phyloP scores from a whole-genome alignment of 768 basidiomycete species.

The Rhodotorula babjevae region DNA sequence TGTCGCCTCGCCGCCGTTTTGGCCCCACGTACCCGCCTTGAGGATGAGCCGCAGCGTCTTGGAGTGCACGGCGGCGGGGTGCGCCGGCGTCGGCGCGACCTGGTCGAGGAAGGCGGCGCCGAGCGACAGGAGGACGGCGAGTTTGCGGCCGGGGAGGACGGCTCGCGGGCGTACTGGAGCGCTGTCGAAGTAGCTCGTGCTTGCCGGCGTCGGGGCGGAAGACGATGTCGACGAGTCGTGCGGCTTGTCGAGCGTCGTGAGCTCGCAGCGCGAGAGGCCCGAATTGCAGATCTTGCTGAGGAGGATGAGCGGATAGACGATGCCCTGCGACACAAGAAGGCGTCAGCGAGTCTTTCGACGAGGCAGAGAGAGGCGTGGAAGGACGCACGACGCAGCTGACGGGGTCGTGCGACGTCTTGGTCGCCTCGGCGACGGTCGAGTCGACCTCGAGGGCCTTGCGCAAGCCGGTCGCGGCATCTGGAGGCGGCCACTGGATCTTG shows the following conservation, averaged over 20 bases:
- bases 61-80: slow-evolving; percentile 6
- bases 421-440: background rate
- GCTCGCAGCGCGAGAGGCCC: slow-evolving; percentile 6
- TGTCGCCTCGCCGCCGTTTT: background rate
- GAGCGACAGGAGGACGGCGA: slow-evolving; percentile 3
- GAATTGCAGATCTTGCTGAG: slow-evolving; percentile 14
- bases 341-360: background rate
- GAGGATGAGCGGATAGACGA: slow-evolving; percentile 8
- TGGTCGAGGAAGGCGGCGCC: slow-evolving; percentile 11
- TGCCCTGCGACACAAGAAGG: background rate
- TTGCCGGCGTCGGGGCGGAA: background rate
- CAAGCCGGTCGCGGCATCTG: background rate
- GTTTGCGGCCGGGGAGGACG: background rate
- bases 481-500: background rate
- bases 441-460: background rate
- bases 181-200: background rate
- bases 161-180: background rate
- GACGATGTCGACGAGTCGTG: background rate
- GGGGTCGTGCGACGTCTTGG: background rate
- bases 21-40: slow-evolving; percentile 5
- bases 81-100: slow-evolving; percentile 8
- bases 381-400: slow-evolving; percentile 6
- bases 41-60: slow-evolving; percentile 5
- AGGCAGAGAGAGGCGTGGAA: background rate
- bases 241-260: background rate